Evolutionary conservation across 768 basidiomycete species (phyloP).

Genomic region (Boletus coccyginus): DNA sequence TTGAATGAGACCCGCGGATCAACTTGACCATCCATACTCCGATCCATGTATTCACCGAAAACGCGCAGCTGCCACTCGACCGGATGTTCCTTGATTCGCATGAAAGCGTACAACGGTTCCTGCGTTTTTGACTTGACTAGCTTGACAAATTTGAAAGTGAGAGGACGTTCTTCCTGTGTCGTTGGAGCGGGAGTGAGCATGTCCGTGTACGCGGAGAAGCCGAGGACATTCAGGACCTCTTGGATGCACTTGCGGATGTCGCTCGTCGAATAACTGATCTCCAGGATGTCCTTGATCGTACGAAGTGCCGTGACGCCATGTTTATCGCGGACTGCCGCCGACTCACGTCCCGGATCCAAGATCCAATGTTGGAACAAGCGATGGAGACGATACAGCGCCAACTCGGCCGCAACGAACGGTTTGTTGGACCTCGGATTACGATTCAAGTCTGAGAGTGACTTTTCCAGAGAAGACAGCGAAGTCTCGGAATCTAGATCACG

Average conservation of each 20-base stretch:
- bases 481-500: constrained; percentile 27
- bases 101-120: constrained; percentile 43
- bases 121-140: constrained; percentile 47
- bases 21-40: constrained; percentile 60
- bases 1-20: constrained; percentile 61
- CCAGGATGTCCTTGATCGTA: constrained; percentile 44
- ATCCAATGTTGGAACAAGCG: constrained; percentile 54
- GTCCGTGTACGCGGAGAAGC: constrained; percentile 42
- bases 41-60: constrained; percentile 71
- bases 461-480: constrained; percentile 26
- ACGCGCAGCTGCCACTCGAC: constrained; percentile 65
- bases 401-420: constrained; percentile 46
- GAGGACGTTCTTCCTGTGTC: constrained; percentile 23
- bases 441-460: constrained; percentile 36
- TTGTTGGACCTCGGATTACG: constrained; percentile 46
- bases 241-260: constrained; percentile 36
- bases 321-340: constrained; percentile 40
- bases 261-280: constrained; percentile 29
- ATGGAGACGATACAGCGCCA: constrained; percentile 51
- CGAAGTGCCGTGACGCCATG: constrained; percentile 48
- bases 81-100: constrained; percentile 55
- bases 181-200: constrained; percentile 13
- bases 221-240: constrained; percentile 42
- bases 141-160: constrained; percentile 55
- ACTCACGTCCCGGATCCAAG: constrained; percentile 39